Conservation (phyloP, 352 stramenopile genomes). For the Phytopythium litorale region DNA sequence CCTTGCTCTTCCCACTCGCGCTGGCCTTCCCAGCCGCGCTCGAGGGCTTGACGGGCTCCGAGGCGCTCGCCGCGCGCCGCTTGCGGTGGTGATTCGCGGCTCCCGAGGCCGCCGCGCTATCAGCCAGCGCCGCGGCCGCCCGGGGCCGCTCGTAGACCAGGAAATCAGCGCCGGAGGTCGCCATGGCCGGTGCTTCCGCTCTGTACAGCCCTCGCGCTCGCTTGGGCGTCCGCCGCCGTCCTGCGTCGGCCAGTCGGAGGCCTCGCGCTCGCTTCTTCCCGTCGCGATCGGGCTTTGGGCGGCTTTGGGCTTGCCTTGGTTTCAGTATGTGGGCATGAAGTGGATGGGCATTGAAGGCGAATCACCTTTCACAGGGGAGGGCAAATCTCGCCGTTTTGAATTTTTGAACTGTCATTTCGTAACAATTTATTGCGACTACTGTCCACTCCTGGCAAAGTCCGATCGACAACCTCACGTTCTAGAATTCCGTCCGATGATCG, state of each 20-base stretch:
- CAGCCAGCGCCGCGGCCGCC: background rate
- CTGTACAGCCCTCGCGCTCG: background rate
- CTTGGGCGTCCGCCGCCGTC: background rate
- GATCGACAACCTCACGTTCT: background rate
- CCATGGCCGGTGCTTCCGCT: background rate
- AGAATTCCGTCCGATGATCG: slow-evolving; percentile 3
- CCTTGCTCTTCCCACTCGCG: slow-evolving; percentile 1
- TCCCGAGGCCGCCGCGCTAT: background rate
- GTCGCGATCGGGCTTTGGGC: background rate
- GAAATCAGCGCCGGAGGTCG: slow-evolving; percentile 1
- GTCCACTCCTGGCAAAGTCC: background rate
- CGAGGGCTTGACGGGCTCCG: slow-evolving; percentile 4
- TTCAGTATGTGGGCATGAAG: background rate
- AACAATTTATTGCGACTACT: background rate
- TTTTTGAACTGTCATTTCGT: background rate
- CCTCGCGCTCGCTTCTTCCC: background rate
- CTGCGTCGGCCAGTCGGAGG: background rate
- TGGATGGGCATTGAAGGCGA: background rate
- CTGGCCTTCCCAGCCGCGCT: background rate
- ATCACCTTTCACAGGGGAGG: background rate
- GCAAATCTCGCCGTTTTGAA: background rate
- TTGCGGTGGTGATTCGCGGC: slow-evolving; percentile 37
- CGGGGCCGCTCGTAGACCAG: slow-evolving; percentile 5
- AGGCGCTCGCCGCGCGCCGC: slow-evolving; percentile 8
- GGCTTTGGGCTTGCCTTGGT: background rate